Conservation (phyloP, 441 rosid genomes). For the Erodium trifolium region DNA sequence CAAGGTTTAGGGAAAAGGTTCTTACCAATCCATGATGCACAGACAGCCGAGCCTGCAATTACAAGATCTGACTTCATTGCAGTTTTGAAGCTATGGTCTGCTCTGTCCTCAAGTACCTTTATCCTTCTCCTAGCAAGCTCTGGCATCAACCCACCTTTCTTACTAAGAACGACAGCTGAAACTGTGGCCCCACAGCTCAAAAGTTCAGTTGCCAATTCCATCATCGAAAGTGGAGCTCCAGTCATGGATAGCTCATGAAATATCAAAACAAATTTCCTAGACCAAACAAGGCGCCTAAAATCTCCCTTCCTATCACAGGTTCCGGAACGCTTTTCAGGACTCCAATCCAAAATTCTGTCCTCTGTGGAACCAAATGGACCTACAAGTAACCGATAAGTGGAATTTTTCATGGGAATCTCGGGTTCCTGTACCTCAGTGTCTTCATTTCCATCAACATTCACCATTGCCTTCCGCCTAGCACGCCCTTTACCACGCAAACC, state of each 20-base stretch:
- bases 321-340: slow-evolving; percentile 84
- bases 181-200: slow-evolving; percentile 97
- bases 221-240: slow-evolving; percentile 94
- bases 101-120: slow-evolving; percentile 85
- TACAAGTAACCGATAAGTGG: slow-evolving; percentile 61
- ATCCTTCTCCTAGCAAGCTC: slow-evolving; percentile 82
- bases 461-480: slow-evolving; percentile 33
- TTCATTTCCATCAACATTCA: slow-evolving; percentile 30
- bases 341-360: slow-evolving; percentile 72
- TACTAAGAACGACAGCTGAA: slow-evolving; percentile 86
- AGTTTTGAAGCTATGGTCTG: slow-evolving; percentile 82
- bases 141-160: slow-evolving; percentile 80
- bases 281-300: slow-evolving; percentile 90
- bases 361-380: slow-evolving; percentile 84
- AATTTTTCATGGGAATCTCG: slow-evolving; percentile 55
- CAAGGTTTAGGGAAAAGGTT: slow-evolving; percentile 9
- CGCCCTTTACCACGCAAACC: slow-evolving; percentile 36
- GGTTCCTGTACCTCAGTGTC: slow-evolving; percentile 42
- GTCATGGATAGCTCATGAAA: slow-evolving; percentile 98
- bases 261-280: slow-evolving; percentile 75
- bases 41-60: slow-evolving; percentile 96
- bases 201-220: slow-evolving; percentile 94
- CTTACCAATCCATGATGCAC: slow-evolving; percentile 94
- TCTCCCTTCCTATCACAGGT: slow-evolving; percentile 87
- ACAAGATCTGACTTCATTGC: slow-evolving; percentile 94